Evolutionary conservation across 768 basidiomycete species (phyloP).

Genomic region (Suillus decipiens): DNA sequence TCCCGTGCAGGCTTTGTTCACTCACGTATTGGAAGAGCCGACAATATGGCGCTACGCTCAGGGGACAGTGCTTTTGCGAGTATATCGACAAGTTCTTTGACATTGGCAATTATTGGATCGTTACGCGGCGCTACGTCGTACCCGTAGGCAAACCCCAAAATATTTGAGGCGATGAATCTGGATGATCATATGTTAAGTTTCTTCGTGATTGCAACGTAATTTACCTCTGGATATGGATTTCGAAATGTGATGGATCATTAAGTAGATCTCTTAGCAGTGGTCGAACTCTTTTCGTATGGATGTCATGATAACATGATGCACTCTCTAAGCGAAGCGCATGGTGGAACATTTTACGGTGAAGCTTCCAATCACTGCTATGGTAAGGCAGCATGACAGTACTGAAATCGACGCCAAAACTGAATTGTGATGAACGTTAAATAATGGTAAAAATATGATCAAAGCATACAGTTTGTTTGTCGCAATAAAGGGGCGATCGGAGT

Average conservation of each 20-base stretch:
- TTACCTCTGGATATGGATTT: constrained; percentile 25
- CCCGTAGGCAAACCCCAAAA: constrained; percentile 29
- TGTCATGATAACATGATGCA: constrained; percentile 19
- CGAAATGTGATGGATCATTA: constrained; percentile 25
- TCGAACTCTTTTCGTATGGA: constrained; percentile 22
- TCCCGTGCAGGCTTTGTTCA: neutral
- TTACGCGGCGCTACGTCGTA: constrained; percentile 21
- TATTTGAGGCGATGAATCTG: constrained; percentile 28
- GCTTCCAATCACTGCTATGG: constrained; percentile 28
- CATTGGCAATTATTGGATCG: constrained; percentile 26
- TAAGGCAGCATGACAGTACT: constrained; percentile 31
- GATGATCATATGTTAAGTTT: neutral
- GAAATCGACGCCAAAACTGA: constrained; percentile 30
- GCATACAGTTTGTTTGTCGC: constrained; percentile 19
- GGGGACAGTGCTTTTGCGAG: constrained; percentile 24
- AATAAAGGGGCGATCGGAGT: constrained; percentile 29
- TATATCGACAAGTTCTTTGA: constrained; percentile 20
- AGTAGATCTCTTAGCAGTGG: constrained; percentile 25
- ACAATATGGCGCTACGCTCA: constrained; percentile 20
- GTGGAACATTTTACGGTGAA: constrained; percentile 33
- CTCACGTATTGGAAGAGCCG: constrained; percentile 28
- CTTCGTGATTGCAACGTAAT: neutral
- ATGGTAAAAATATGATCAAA: neutral
- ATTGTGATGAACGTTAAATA: neutral
- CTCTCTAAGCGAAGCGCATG: constrained; percentile 28